Evolutionary conservation across 768 basidiomycete genomes (phyloP), one percentile per base, ranked within the genome.

Genomic region (Trametopsis cervina): DNA sequence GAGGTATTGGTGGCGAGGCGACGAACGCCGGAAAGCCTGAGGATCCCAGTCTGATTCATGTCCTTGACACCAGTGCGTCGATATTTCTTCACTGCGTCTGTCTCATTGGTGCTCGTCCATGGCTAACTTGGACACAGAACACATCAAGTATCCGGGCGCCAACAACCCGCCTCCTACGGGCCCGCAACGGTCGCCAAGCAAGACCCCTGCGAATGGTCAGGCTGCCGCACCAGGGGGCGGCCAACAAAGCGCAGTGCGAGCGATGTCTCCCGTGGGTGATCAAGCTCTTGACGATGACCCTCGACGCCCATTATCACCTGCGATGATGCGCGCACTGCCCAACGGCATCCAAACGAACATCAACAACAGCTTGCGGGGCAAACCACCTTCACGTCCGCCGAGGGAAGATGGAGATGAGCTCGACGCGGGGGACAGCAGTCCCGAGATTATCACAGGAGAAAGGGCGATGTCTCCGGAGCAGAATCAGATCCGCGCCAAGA

Each of bases 1-100:
- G 96, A 25, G 96, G 96, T 20, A 75, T 99, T 13, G 96, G 96
- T 36, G 96, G 96, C 15, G 96, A 98, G 67, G 89, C 90, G 1
- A 84, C 86, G 64, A 72, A 82, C 33, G 76, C 83, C 13, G 64
- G 76, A 29, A 81, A 80, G 57, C 70, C 75, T 6, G 94, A 96
- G 46, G 91, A 97, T 64, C 80, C 85, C 9, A 76, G 74, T 18
- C 60, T 88, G 42, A 77, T 95, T n/a, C 89, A 97, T 62, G 80
- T 96, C 49, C 75, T 99, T 51, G 96, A 99, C 65, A 97, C 95
- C 6, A 91, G 94, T 94, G 52, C 54, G 89, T 80, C 20, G n/a
- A n/a, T 18, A 12, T 38, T 25, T 15, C 42, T 27, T n/a, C 38
- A 42, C 27, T 36, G 21, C 24, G 3, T 36, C 27, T 3, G 27